A percentile compares a stretch with the other conserved stretches of the same genome.
Conservation (phyloP, 352 stramenopile genomes). For the Hyaloperonospora arabidopsidis region DNA sequence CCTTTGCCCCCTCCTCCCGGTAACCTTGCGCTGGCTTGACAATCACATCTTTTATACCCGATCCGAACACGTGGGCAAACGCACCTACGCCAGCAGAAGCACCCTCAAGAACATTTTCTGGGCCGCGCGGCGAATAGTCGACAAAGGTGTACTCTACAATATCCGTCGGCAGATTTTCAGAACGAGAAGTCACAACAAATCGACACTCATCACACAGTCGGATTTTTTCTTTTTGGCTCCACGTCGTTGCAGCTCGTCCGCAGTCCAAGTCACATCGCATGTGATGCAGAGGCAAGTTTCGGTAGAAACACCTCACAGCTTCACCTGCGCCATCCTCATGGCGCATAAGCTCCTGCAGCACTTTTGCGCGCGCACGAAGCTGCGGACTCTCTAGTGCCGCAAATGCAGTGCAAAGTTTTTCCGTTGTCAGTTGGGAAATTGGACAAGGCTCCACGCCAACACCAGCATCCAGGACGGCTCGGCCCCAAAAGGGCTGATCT, state of each 20-base stretch:
- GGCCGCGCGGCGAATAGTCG: conserved; percentile 53
- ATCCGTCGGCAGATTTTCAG: conserved; percentile 38
- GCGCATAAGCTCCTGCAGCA: conserved; percentile 54
- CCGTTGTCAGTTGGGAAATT: conserved; percentile 70
- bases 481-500: conserved; percentile 92
- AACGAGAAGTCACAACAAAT: conserved; percentile 38
- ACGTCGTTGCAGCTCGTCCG: conserved; percentile 41
- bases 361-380: conserved; percentile 42
- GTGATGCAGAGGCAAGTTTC: conserved; percentile 67
- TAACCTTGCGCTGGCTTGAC: conserved; percentile 52
- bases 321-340: conserved; percentile 79
- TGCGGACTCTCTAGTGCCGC: conserved; percentile 42
- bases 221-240: conserved; percentile 47
- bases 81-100: conserved; percentile 44
- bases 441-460: conserved; percentile 84
- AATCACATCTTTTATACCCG: conserved; percentile 55
- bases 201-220: conserved; percentile 49
- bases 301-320: conserved; percentile 84
- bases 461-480: conserved; percentile 69
- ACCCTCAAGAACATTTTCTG: conserved; percentile 43
- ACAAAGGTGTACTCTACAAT: conserved; percentile 59
- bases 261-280: conserved; percentile 80
- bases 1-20: conserved; percentile 47
- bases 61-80: conserved; percentile 58
- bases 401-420: conserved; percentile 78